Base-by-base conservation (phyloP, 148 eudicot genomes). In the Drosera capensis region DNA sequence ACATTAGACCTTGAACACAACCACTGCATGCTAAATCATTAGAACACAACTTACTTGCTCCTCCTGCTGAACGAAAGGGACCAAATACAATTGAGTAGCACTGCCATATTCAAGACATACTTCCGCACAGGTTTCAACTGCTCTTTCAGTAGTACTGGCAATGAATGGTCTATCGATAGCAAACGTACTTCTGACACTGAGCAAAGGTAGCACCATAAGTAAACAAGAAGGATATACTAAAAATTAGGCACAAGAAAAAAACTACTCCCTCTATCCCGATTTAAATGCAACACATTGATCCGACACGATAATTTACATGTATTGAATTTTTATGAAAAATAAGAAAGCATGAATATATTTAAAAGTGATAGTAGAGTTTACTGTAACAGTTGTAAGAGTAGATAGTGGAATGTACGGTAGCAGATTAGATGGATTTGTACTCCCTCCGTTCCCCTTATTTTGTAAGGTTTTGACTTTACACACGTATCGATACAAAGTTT, bases 61-160 rank as follows among this genome's bases (percentile, higher is more conserved):
- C 52, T 71, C 94, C 43, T 78, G 83, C 29, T 65, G 79, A 45
- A 83, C 45, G 40, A 71, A 71, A 58, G 97, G 95, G 62, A 90
- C 93, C 77, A 90, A 26, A 59, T 78, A 90, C 22, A 90, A 50
- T 54, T 80, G 97, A 52, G 97, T 84, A 37, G 68, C 79, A 54
- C 95, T 84, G 23, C 97, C 97, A 68, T 90, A 90, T 70, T 90
- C 97, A 60, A 90, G 95, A 63, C 80, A 75, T 51, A 71, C 35
- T 50, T 58, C 69, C 51, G 49, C 55, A 35, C 51, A 18, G 42
- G 68, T 48, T 55, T 73, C 81, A 49, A 59, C 43, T 35, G 54
- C 53, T 59, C 67, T 58, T 28, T 70, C 72, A 15, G 24, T 21
- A 20, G 79, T 59, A 65, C 65, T 77, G 44, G 81, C 63, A 24